Evolutionary conservation across 2,329 filamentous ascomycete species (phyloP).

Genomic region (Leptoxyphium fumago): DNA sequence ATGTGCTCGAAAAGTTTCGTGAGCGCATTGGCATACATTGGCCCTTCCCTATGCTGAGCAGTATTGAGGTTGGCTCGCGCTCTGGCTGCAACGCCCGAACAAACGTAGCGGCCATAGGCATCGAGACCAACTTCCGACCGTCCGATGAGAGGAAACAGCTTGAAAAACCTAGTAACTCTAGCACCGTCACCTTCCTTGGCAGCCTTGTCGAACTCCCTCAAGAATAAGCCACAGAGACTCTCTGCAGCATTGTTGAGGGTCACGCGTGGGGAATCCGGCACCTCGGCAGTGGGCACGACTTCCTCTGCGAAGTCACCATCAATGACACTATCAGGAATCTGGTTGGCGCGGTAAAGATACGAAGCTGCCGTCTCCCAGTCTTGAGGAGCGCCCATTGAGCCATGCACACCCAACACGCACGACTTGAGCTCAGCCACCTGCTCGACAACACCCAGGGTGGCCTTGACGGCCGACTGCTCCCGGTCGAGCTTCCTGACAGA

Average conservation of each 20-base stretch:
- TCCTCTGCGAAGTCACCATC: constrained; percentile 76
- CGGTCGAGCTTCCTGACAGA: constrained; percentile 78
- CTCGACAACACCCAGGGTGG: constrained; percentile 81
- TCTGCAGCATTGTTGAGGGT: constrained; percentile 80
- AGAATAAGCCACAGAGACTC: constrained; percentile 75
- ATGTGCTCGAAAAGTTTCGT: constrained; percentile 95
- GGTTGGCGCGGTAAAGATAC: constrained; percentile 70
- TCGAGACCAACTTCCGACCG: constrained; percentile 79
- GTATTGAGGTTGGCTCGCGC: constrained; percentile 67
- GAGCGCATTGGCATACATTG: constrained; percentile 82
- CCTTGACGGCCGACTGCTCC: constrained; percentile 82
- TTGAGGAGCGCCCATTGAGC: constrained; percentile 93
- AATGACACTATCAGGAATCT: constrained; percentile 66
- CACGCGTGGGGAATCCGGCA: constrained; percentile 76
- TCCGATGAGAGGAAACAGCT: constrained; percentile 88
- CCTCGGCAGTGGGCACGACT: constrained; percentile 89
- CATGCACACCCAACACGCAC: constrained; percentile 84
- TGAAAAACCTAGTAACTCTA: constrained; percentile 92
- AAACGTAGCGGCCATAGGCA: constrained; percentile 91
- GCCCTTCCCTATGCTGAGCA: constrained; percentile 53
- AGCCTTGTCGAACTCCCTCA: constrained; percentile 89
- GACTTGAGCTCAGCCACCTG: constrained; percentile 95
- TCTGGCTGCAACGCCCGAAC: constrained; percentile 76
- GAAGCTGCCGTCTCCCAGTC: constrained; percentile 95
- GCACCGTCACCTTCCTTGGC: constrained; percentile 74